These are phyloP conservation scores for Fusarium sp. DNA, from an alignment of 2,329 filamentous ascomycete genomes.

Conservation along the genomic window DNA sequence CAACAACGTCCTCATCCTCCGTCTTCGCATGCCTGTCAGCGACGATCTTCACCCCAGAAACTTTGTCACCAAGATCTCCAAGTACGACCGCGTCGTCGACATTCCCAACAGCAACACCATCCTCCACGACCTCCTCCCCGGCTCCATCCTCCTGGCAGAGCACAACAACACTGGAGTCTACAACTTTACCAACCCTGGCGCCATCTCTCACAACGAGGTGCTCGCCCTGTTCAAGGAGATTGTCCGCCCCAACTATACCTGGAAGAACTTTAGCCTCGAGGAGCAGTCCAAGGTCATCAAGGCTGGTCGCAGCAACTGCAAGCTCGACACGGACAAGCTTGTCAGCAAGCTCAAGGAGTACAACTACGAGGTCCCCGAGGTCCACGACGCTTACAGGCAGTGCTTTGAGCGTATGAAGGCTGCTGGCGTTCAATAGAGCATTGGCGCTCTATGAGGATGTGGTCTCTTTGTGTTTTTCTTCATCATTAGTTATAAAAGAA, in stretches of 20 bases:
- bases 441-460: neutral
- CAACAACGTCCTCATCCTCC: slow-evolving; percentile 71
- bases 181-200: slow-evolving; percentile 78
- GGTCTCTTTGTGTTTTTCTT: neutral
- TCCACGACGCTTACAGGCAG: slow-evolving; percentile 68
- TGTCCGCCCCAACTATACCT: slow-evolving; percentile 69
- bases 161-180: slow-evolving; percentile 73
- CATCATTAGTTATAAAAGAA: slow-evolving; percentile 57
- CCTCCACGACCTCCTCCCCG: slow-evolving; percentile 72
- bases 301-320: slow-evolving; percentile 75
- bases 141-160: slow-evolving; percentile 70
- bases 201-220: slow-evolving; percentile 79
- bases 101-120: slow-evolving; percentile 78
- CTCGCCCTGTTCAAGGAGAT: slow-evolving; percentile 72
- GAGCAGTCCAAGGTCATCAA: slow-evolving; percentile 77
- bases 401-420: slow-evolving; percentile 25
- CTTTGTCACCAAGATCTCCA: slow-evolving; percentile 77
- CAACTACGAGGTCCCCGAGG: slow-evolving; percentile 68
- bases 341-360: slow-evolving; percentile 71
- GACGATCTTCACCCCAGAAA: slow-evolving; percentile 75
- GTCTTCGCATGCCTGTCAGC: slow-evolving; percentile 77
- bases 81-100: slow-evolving; percentile 74
- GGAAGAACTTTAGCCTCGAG: slow-evolving; percentile 75
- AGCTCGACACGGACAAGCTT: slow-evolving; percentile 73
- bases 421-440: slow-evolving; percentile 30